Base-by-base conservation (phyloP, 768 basidiomycete species). In the Chlorophyllum brunneum region DNA sequence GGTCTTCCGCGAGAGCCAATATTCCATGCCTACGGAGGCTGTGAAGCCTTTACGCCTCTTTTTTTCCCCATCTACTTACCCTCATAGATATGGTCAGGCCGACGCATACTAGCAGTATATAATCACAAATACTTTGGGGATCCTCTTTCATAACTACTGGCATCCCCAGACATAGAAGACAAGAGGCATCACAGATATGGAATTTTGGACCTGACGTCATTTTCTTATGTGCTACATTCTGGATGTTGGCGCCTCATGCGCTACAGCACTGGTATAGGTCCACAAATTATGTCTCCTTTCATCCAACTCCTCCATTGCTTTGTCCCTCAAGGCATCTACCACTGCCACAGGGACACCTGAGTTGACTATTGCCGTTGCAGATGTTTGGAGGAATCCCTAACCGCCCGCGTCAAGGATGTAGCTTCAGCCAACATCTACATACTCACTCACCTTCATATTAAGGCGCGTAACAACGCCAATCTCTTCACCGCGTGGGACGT, bases 271-370 rank as follows among this genome's bases (percentile, higher is more conserved):
- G 18, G 45, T 51, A 54, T 38, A 54, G 47, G 48, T 24, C 41
- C 44, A 48, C 11, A 39, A 9, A 10, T 48, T 50, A 26, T 39
- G 37, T 11, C 41, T 48, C 37, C 36, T 29, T 29, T 47, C 24
- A 16, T 55, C 40, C 36, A 60, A n/a, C 24, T 56, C 54, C 23
- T 55, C 23, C 9, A 24, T 47, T 31, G 47, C 59, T 22, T 40
- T 39, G 13, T 31, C 26, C 23, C 33, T 44, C 53, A 23, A 31
- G 30, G 55, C 42, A 40, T 49, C 36, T 9, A 46, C 44, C 42
- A 54, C 48, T 15, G 16, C 33, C 43, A 18, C 2, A 4, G 48
- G 37, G 29, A 39, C 24, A 27, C 40, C 55, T 31, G 41, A 24
- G 23, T 22, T 23, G 15, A 34, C 13, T 10, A 45, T 18, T 2